A percentile compares a stretch with the other conserved stretches of the same genome.
phyloP scores from a whole-genome alignment of 768 basidiomycete genomes.

The Thelephora ganbajun region DNA sequence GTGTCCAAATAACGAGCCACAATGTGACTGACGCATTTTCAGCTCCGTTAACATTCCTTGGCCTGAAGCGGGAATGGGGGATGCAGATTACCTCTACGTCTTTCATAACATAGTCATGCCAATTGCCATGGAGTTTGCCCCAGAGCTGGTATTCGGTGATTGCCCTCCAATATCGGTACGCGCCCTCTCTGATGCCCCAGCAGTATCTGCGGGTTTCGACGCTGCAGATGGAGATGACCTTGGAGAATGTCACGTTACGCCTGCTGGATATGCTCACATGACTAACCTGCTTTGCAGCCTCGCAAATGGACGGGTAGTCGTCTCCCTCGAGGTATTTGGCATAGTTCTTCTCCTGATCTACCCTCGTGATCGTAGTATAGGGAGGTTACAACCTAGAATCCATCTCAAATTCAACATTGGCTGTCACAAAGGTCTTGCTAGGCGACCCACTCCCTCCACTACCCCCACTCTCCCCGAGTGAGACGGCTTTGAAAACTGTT shows the following conservation, averaged over 20 bases:
- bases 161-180: conserved; percentile 2
- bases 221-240: conserved; percentile 82
- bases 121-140: conserved; percentile 86
- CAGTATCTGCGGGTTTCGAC: conserved; percentile 94
- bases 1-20: conserved; percentile 16
- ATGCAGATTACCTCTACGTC: conserved; percentile 91
- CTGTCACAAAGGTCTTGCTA: conserved; percentile 66
- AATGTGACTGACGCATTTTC: conserved; percentile 4
- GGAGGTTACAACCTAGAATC: conserved; percentile 88
- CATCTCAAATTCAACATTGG: conserved; percentile 70
- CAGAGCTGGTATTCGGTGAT: conserved; percentile 86
- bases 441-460: conserved; percentile 71
- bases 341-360: neutral
- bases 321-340: conserved; percentile 68
- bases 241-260: conserved; percentile 76
- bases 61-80: conserved; percentile 74
- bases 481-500: conserved; percentile 71
- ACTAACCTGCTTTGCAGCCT: conserved; percentile 84
- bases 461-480: conserved; percentile 52
- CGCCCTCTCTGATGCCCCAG: neutral
- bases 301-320: conserved; percentile 77
- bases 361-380: conserved; percentile 24
- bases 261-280: conserved; percentile 90
- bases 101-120: conserved; percentile 92
- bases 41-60: conserved; percentile 92